phyloP scores from a whole-genome alignment of 2,329 filamentous ascomycete species.

The Aspergillus ustus region DNA sequence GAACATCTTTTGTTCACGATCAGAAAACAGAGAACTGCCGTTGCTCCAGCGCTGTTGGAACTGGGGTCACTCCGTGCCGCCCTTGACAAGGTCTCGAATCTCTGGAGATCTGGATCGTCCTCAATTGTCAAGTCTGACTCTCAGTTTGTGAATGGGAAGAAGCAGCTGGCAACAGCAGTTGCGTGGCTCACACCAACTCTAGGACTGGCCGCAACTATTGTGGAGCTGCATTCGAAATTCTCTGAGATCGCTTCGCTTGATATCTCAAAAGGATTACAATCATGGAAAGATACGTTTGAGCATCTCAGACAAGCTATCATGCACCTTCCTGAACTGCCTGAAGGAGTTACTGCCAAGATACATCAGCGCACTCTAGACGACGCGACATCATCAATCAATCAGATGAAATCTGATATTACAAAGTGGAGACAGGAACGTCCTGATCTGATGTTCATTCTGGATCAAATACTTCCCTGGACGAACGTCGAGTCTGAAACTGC shows the following conservation, averaged over 20 bases:
- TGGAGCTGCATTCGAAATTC: constrained; percentile 70
- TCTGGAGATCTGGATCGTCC: constrained; percentile 36
- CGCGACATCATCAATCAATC: constrained; percentile 32
- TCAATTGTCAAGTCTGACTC: constrained; percentile 30
- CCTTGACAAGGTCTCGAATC: constrained; percentile 37
- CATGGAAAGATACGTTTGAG: constrained; percentile 57
- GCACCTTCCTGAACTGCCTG: constrained; percentile 56
- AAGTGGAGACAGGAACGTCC: constrained; percentile 55
- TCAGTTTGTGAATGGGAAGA: constrained; percentile 23
- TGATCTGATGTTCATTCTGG: constrained; percentile 66
- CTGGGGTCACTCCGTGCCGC: constrained; percentile 36
- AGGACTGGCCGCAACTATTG: constrained; percentile 63
- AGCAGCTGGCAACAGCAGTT: constrained; percentile 34
- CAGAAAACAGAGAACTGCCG: constrained; percentile 44
- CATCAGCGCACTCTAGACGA: constrained; percentile 37
- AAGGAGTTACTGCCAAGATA: constrained; percentile 47
- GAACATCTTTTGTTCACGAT: constrained; percentile 74
- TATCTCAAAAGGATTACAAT: constrained; percentile 53
- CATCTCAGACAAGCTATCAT: constrained; percentile 49
- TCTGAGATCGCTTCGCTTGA: constrained; percentile 56
- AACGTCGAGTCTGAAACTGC: constrained; percentile 34
- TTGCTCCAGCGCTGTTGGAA: constrained; percentile 38
- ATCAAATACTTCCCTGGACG: constrained; percentile 71
- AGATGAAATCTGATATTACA: constrained; percentile 48
- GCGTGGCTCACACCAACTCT: constrained; percentile 74